phyloP scores from a whole-genome alignment of 768 basidiomycete genomes.

The Guyanaporus albipodus region DNA sequence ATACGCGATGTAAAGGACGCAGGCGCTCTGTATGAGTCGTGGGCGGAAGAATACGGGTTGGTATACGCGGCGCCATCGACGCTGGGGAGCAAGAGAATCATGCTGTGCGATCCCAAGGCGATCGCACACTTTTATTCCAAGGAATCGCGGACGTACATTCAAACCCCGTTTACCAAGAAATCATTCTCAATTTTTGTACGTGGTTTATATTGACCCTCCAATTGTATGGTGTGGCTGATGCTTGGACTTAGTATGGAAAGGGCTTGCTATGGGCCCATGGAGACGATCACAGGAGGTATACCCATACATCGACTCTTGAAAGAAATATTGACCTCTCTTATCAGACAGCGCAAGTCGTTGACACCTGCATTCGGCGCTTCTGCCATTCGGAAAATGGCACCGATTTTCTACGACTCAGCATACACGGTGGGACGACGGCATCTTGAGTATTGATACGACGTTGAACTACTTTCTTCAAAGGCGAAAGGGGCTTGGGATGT shows the following conservation, averaged over 20 bases:
- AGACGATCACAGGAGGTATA: conserved; percentile 43
- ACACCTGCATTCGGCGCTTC: conserved; percentile 37
- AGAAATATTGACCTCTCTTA: not conserved
- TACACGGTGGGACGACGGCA: conserved; percentile 4
- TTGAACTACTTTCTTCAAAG: conserved; percentile 10
- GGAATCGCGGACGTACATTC: conserved; percentile 36
- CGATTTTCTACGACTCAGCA: conserved; percentile 39
- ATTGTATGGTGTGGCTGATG: not conserved
- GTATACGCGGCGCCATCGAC: conserved; percentile 16
- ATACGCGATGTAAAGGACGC: not conserved
- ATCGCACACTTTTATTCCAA: conserved; percentile 15
- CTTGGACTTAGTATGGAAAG: conserved; percentile 16
- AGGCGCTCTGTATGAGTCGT: conserved; percentile 16
- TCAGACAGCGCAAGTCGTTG: conserved; percentile 36
- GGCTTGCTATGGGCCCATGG: conserved; percentile 33
- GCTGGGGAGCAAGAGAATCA: conserved; percentile 8
- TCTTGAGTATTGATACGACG: not conserved
- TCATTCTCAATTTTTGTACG: conserved; percentile 28
- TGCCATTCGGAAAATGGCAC: conserved; percentile 34
- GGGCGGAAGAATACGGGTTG: conserved; percentile 19
- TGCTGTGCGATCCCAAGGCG: conserved; percentile 40
- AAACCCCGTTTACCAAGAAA: conserved; percentile 31
- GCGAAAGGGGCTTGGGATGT: conserved; percentile 31
- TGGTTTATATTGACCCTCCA: not conserved
- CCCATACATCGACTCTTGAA: not conserved